Base-by-base conservation (phyloP, 768 basidiomycete species). In the Dioszegia aurantiaca region DNA sequence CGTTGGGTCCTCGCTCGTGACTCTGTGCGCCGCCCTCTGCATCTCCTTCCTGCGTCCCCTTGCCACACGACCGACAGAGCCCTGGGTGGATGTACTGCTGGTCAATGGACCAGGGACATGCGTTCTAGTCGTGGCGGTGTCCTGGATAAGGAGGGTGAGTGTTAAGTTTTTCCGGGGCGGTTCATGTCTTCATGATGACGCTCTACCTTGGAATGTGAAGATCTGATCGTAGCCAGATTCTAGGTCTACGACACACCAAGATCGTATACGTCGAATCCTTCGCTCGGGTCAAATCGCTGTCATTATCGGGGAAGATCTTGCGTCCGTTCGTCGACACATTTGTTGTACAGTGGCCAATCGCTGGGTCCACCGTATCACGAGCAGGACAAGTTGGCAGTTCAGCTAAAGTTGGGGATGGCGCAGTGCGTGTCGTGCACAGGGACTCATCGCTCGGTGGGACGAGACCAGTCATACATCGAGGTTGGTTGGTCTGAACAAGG, bases 91-190 rank as follows among this genome's bases (percentile, higher is more conserved):
- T 57, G 78, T 90, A 27, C 79, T 99, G 47, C 78, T 99, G 49
- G 77, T 98, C 27, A 98, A 98, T 75, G 95, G 95, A 1, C 95
- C 95, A 0, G 94, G 95, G 16, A 97, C 94, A 5, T 93, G 90
- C 72, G 84, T 93, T 31, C 79, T 87, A 4, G 80, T 98, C 5
- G 89, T 87, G 58, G 58, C 83, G 16, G 85, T 87, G 0, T 82
- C 85, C 14, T 86, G 84, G 70, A 56, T 90, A 41, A 87, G 86
- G 64, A 84, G 83, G 76, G 91, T 89, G 72, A 65, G 84, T 79
- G 14, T 28, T 11, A 30, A 17, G 27, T 21, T 30, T n/a, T 16
- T 17, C 4, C 12, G 27, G 14, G 6, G 37, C 19, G 31, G 17
- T 23, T 3, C 17, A 21, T 37, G 30, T 9, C 48, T 23, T 26